A percentile compares a stretch with the other conserved stretches of the same genome.
phyloP scores from a whole-genome alignment of 2,329 filamentous ascomycete species.

The Paramyrothecium roridum region DNA sequence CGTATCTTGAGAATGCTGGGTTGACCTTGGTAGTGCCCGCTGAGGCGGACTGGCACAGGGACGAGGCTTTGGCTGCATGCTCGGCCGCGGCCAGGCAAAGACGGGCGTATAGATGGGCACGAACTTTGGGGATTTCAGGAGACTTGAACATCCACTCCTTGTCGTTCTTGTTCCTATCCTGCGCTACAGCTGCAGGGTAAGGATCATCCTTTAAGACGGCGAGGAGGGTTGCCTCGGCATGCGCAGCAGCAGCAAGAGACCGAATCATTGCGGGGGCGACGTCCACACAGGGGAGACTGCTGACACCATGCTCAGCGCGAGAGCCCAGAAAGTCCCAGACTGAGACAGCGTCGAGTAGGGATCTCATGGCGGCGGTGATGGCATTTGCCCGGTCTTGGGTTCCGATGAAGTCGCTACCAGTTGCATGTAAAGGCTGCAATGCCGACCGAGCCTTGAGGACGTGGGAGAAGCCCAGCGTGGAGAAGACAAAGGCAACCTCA shows the following conservation, averaged over 20 bases:
- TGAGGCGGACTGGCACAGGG: slow-evolving; percentile 40
- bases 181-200: slow-evolving; percentile 78
- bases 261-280: slow-evolving; percentile 49
- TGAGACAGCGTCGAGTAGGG: slow-evolving; percentile 74
- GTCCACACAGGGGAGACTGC: slow-evolving; percentile 46
- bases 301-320: slow-evolving; percentile 43
- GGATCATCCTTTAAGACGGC: slow-evolving; percentile 93
- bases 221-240: slow-evolving; percentile 86
- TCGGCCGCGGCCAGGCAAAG: slow-evolving; percentile 86
- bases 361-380: slow-evolving; percentile 71
- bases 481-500: slow-evolving; percentile 77
- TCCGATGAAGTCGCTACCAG: slow-evolving; percentile 56
- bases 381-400: slow-evolving; percentile 65
- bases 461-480: slow-evolving; percentile 72
- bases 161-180: slow-evolving; percentile 77
- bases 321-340: slow-evolving; percentile 70
- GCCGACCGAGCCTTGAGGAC: slow-evolving; percentile 68
- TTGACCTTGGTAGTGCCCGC: slow-evolving; percentile 51
- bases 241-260: slow-evolving; percentile 62
- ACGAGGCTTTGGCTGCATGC: slow-evolving; percentile 72
- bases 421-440: slow-evolving; percentile 70
- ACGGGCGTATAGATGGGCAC: slow-evolving; percentile 82
- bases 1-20: slow-evolving; percentile 66
- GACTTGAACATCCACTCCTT: slow-evolving; percentile 97
- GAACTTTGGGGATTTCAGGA: slow-evolving; percentile 82